Conservation (phyloP, 257 asterid genomes). For the Rauvolfia tetraphylla region DNA sequence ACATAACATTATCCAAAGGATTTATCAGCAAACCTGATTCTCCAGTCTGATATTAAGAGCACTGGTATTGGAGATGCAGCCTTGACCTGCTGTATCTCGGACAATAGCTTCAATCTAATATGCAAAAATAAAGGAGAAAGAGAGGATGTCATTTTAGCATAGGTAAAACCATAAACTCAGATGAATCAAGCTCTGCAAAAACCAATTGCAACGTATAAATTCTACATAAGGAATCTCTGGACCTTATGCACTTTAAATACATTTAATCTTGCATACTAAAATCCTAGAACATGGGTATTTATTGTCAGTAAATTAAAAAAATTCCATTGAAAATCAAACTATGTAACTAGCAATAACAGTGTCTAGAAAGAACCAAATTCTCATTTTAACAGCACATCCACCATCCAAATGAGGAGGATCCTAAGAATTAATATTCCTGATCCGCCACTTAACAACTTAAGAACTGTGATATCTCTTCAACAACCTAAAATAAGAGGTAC, state of each 20-base stretch:
- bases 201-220: not conserved
- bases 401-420: not conserved
- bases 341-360: not conserved
- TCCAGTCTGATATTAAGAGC: conserved; percentile 65
- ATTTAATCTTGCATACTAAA: not conserved
- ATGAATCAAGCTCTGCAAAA: not conserved
- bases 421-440: not conserved
- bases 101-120: conserved; percentile 75
- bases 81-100: conserved; percentile 71
- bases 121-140: not conserved
- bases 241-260: not conserved
- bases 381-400: not conserved
- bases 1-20: not conserved
- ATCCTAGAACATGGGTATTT: not conserved
- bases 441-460: not conserved
- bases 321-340: not conserved
- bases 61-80: conserved; percentile 58
- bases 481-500: not conserved
- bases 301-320: not conserved
- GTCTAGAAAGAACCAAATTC: not conserved
- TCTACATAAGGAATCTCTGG: not conserved
- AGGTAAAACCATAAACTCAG: not conserved
- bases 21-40: conserved; percentile 46
- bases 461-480: not conserved
- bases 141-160: not conserved